phyloP scores from a whole-genome alignment of 108 stramenopile species.

The Epithemia pelagica region DNA sequence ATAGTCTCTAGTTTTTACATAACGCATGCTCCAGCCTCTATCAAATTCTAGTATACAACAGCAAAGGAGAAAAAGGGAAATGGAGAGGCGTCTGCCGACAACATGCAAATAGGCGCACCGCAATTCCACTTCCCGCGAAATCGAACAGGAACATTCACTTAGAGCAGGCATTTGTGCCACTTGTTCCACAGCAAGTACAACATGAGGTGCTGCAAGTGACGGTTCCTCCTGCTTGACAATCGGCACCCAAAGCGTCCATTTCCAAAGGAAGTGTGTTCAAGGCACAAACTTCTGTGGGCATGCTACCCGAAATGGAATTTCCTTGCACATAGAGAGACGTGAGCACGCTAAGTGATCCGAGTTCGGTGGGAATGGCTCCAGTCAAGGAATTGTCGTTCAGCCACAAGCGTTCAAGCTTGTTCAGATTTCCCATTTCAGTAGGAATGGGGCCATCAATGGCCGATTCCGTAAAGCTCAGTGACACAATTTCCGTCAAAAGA shows the following conservation, averaged over 20 bases:
- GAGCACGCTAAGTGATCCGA: conserved; percentile 8
- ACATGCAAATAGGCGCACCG: too few species aligned
- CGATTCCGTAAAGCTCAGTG: neutral
- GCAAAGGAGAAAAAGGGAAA: too few species aligned
- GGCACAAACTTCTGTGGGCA: conserved; percentile 1
- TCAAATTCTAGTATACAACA: too few species aligned
- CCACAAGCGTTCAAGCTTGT: neutral
- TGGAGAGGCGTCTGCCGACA: too few species aligned
- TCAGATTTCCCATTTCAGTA: neutral
- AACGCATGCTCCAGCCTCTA: too few species aligned
- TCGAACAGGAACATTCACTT: too few species aligned
- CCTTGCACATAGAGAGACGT: conserved; percentile 9
- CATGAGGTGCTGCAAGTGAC: neutral
- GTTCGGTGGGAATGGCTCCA: conserved; percentile 11
- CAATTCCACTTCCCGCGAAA: too few species aligned
- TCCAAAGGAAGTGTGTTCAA: neutral
- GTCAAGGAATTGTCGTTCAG: conserved; percentile 8
- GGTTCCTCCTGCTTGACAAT: neutral
- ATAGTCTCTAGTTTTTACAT: too few species aligned
- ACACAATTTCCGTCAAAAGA: neutral
- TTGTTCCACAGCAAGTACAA: neutral
- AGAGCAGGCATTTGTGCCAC: too few species aligned
- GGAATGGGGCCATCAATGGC: neutral
- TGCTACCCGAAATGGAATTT: conserved; percentile 5
- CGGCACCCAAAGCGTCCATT: neutral